Evolutionary conservation across 345 rosid species (phyloP).

Genomic region (Citrus sinensis): DNA sequence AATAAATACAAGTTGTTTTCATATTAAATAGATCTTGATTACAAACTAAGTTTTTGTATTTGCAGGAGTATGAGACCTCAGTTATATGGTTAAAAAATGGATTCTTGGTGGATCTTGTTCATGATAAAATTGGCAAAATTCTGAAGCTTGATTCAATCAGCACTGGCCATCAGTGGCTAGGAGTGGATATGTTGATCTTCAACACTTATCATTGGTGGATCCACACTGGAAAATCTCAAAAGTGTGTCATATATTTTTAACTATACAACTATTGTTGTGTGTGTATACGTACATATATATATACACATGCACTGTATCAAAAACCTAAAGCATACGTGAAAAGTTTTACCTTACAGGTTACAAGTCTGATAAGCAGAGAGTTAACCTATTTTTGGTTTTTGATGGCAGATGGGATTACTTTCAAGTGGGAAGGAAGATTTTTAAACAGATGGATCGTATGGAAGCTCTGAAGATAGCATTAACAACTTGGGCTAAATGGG

Average conservation of each 20-base stretch:
- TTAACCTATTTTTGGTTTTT: not conserved
- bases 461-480: conserved; percentile 56
- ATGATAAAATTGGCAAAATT: conserved; percentile 40
- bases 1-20: too few relatives aligned
- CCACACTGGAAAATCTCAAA: conserved; percentile 38
- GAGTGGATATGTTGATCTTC: conserved; percentile 54
- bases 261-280: too few relatives aligned
- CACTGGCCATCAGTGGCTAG: conserved; percentile 40
- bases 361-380: not conserved
- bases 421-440: conserved; percentile 36
- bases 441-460: conserved; percentile 58
- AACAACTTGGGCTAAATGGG: conserved; percentile 67
- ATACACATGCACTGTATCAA: too few relatives aligned
- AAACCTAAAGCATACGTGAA: too few relatives aligned
- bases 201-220: conserved; percentile 73
- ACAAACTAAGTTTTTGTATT: not conserved
- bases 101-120: conserved; percentile 47
- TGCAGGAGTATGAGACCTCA: conserved; percentile 45
- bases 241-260: conserved; percentile 18
- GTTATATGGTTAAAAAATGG: conserved; percentile 42
- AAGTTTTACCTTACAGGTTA: not conserved
- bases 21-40: not conserved
- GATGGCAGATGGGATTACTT: conserved; percentile 63
- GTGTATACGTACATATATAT: too few relatives aligned
- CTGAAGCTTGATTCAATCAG: conserved; percentile 59